Evolutionary conservation across 192 early-diverging fungal genomes (phyloP).

Genomic region (Paraglomus brasilianum): DNA sequence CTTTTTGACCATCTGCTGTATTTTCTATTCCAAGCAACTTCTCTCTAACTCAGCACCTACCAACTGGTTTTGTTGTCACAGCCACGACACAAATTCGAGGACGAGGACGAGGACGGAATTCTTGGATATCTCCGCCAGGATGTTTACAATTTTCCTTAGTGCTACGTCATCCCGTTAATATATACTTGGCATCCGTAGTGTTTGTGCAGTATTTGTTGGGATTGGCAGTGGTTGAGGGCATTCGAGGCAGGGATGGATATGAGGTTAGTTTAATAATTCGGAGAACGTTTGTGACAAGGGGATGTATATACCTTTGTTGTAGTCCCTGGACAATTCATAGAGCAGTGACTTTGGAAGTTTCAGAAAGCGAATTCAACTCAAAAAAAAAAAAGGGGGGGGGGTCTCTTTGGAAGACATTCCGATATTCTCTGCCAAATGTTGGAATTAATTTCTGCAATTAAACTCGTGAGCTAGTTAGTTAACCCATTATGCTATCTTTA

Average conservation of each 20-base stretch:
- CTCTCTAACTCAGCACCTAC: slow-evolving; percentile 60
- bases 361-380: no score
- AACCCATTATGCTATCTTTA: background rate
- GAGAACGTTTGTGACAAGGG: no score
- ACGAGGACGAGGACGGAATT: slow-evolving; percentile 87
- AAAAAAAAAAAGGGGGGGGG: no score
- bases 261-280: slow-evolving; percentile 36
- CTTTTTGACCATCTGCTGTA: no score
- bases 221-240: slow-evolving; percentile 78
- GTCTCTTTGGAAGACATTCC: no score
- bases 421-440: no score
- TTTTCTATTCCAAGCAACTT: slow-evolving; percentile 50
- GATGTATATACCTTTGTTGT: no score
- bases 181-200: slow-evolving; percentile 63
- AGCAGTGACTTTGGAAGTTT: no score
- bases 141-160: slow-evolving; percentile 86
- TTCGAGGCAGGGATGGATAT: slow-evolving; percentile 67
- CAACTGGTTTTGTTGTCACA: slow-evolving; percentile 77
- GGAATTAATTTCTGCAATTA: no score
- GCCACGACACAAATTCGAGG: slow-evolving; percentile 84
- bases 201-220: slow-evolving; percentile 95
- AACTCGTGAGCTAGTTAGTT: no score
- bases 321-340: no score
- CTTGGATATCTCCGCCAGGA: slow-evolving; percentile 92
- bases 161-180: slow-evolving; percentile 64